Conservation (phyloP, 2,329 filamentous ascomycete species). For the Exophiala sp. region DNA sequence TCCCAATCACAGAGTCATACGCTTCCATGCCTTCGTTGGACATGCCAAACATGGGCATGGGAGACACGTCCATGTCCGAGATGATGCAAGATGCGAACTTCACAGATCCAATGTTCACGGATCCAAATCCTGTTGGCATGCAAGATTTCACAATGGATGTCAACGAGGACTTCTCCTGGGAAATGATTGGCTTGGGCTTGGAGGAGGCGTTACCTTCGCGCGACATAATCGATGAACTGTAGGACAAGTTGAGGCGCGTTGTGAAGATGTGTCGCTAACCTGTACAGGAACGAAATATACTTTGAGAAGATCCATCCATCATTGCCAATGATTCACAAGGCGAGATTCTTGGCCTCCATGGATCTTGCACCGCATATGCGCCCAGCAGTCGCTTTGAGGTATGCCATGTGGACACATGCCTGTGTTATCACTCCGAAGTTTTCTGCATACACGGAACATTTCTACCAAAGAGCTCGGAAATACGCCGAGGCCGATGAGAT, state of each 20-base stretch:
- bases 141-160: constrained; percentile 29
- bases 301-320: constrained; percentile 89
- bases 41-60: constrained; percentile 5
- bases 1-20: constrained; percentile 3
- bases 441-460: constrained; percentile 72
- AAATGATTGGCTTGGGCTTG: constrained; percentile 76
- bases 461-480: constrained; percentile 84
- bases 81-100: constrained; percentile 7
- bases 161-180: constrained; percentile 65
- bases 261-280: constrained; percentile 5
- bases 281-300: constrained; percentile 69
- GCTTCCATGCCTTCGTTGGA: constrained; percentile 12
- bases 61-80: constrained; percentile 15
- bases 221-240: constrained; percentile 83
- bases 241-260: constrained; percentile 28
- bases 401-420: constrained; percentile 95
- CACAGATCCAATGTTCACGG: constrained; percentile 13
- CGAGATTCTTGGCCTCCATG: constrained; percentile 82
- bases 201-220: constrained; percentile 76
- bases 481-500: constrained; percentile 88
- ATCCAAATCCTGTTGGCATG: constrained; percentile 18
- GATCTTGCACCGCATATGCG: constrained; percentile 81
- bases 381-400: constrained; percentile 82
- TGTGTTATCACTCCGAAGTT: constrained; percentile 82
- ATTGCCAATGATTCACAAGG: constrained; percentile 82